Base-by-base conservation (phyloP, 257 asterid species). In the Lantana camara region DNA sequence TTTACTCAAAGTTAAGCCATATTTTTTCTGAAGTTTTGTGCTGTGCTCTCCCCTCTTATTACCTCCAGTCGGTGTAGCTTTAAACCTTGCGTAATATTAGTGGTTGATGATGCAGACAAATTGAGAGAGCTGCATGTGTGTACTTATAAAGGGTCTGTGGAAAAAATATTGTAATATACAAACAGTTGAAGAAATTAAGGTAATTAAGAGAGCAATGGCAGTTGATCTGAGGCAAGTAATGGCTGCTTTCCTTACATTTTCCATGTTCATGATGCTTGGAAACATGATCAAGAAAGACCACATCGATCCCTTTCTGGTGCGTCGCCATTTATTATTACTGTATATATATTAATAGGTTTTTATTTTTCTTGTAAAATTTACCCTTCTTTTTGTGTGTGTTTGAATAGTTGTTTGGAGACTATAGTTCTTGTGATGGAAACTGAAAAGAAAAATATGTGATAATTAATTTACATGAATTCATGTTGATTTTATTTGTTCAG, bases 251-350 rank as follows among this genome's bases (percentile, higher is more conserved):
- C 86, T 85, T 52, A 85, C 94, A 29, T 74, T 82, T 47, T 78
- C 94, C 42, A 85, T 85, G 94, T 83, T 85, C 46, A 3, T 77
- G n/a, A 82, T 82, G 86, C 73, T 78, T 7, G 78, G 79, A 16
- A 78, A 78, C 57, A 75, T 80, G 87, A 74, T 82, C 3, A 83
- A 83, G 41, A 72, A 73, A 68, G 89, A 83, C 66, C 89, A 83
- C 46, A 62, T 83, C n/a, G 90, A 83, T 63, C 86, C 90, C 0
- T 38, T 77, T 56, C 51, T 77, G 75, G 90, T 83, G 64, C 45
- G 80, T n/a, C n/a, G n/a, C n/a, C n/a, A n/a, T 22, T 37, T 12
- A 8, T 38, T 60, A 20, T 37, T 20, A 47, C 6, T 19, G 7
- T n/a, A n/a, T n/a, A n/a, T n/a, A n/a, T n/a, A n/a, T n/a, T n/a